Evolutionary conservation across 495 filamentous ascomycete species (phyloP), one percentile per base, ranked within the genome.

Genomic region (Xylaria intraflava): DNA sequence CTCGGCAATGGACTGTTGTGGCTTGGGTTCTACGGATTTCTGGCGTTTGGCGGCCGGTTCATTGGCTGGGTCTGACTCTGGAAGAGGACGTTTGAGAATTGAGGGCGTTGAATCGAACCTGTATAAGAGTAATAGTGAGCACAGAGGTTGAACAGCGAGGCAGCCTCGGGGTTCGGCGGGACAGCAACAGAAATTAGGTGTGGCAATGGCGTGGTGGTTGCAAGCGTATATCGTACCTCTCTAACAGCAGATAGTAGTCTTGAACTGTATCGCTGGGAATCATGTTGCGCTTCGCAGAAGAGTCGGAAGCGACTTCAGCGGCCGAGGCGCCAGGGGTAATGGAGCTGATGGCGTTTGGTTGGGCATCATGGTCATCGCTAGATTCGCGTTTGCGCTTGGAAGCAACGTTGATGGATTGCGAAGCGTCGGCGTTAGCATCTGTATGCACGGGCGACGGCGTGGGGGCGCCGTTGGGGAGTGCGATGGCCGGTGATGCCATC

Each of bases 331-430:
- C 49, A 36, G 33, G 40, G 46, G 41, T 35, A 61, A 45, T 55
- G 26, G 51, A 22, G 41, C 35, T 19, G 17, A 56, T 19, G 12
- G 55, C 64, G 46, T 62, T 64, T 22, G 49, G 52, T 40, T 45
- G 58, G 14, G 56, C 59, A n/a, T 64, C 62, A 50, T 62, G 59
- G 49, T 72, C 71, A 50, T 74, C 71, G 58, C 55, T 69, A 9
- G 71, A 55, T 60, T 78, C 78, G 72, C 77, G 78, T 67, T 81
- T 81, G 60, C 78, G 74, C 70, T 81, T 81, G 64, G 69, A 69
- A 41, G 75, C 72, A 49, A 65, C 65, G 57, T 64, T 66, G 62
- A 65, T 53, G 17, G 66, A 70, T 30, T 73, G 71, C 58, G 72
- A 70, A 51, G 64, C 61, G 11, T 67, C 60, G 50, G 26, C 36